Evolutionary conservation across 2,329 filamentous ascomycete species (phyloP), one percentile per base, ranked within the genome.

Genomic region (Gremmenia infestans): DNA sequence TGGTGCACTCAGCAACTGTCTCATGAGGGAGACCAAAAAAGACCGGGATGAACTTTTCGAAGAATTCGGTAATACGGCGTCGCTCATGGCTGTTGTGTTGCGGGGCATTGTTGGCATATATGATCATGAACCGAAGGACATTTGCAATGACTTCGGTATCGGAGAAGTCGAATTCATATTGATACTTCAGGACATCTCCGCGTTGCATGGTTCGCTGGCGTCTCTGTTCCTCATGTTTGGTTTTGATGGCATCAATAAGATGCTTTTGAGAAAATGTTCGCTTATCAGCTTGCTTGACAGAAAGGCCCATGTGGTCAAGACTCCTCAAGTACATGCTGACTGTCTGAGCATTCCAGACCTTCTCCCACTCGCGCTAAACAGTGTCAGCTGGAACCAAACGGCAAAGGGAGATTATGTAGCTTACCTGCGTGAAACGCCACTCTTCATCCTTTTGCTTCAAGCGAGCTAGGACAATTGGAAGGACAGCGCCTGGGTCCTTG

Each of bases 401-500:
- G 58, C 5, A 35, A 32, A 59, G 56, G 28, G 36, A 59, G 25
- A 42, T 25, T 49, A 3, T 11, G 25, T 35, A 15, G 22, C 70
- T 63, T 72, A 76, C 74, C 71, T 89, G 92, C 5, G 91, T 93
- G 64, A 95, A 92, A 62, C 96, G 91, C 94, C 94, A 99, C 67
- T 97, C 92, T 72, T 99, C 94, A 46, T 95, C 87, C 71, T 97
- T 97, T 67, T 95, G 90, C 75, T 97, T 97, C 65, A 99, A 80
- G 12, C 94, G 84, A 51, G 89, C 87, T 58, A 99, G 78, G 28
- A 99, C 82, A 39, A 97, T 85, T 0, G 94, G 94, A 2, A 99
- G 85, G 3, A 97, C 92, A 40, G 86, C 86, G 67, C 89, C 92
- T 0, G 94, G 94, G 53, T 89, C 82, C 43, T 80, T 79, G 70